Base-by-base conservation (phyloP, 179 eudicot species). In the Corrigiola litoralis region DNA sequence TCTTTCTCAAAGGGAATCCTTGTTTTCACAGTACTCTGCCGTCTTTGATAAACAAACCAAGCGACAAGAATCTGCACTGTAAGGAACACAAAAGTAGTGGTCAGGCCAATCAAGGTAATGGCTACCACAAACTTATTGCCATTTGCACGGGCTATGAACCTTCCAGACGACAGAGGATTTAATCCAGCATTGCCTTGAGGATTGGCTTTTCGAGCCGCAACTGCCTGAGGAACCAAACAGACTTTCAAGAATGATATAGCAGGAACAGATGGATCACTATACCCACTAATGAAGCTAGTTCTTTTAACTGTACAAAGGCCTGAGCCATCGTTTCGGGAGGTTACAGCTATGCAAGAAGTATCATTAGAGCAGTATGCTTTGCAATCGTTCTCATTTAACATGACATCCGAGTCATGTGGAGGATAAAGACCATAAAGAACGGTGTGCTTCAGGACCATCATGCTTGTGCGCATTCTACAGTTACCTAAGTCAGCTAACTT, bases 391-490 rank as follows among this genome's bases (percentile, higher is more conserved):
- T 79, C 77, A 59, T 79, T 81, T 66, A 83, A 69, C 75, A 76
- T 62, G 63, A 85, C 56, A 59, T 83, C 83, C 14, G 69, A 62
- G 65, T 82, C 89, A 45, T 77, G 69, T 12, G 91, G 81, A 12
- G 91, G 88, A 65, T 85, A 85, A 31, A 83, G 73, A 58, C 86
- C 91, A 69, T 85, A 85, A 10, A 85, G 77, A 21, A 77, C 67
- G 2, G 84, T 85, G 63, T 81, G 77, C 62, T 75, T 79, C 73
- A 79, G 31, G 18, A 48, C 68, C 56, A 77, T 44, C 79, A 85
- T 79, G 71, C 90, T 81, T 2, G 87, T 74, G 25, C 67, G 82
- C 79, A 73, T 71, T 62, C 76, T 75, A 67, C 85, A 85, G 46
- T 83, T 85, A 13, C 71, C 68, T 68, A 85, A 63, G 70, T 85